Evolutionary conservation across 2,329 filamentous ascomycete genomes (phyloP).

Genomic region (Teratosphaeria nubilosa): DNA sequence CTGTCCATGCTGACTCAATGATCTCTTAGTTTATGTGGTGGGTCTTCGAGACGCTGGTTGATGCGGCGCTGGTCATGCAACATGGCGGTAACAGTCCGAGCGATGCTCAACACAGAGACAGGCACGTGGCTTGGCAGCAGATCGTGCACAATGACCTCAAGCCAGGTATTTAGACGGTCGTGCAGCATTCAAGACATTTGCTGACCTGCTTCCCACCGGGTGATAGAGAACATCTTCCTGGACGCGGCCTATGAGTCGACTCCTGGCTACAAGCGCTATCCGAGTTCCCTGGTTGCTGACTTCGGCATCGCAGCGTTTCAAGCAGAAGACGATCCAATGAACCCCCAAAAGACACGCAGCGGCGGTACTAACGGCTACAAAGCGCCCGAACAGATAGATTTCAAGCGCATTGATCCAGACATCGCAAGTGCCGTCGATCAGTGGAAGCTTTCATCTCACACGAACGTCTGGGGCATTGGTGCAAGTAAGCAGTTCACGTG

Average conservation of each 20-base stretch:
- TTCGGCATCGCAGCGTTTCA: not conserved
- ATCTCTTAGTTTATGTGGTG: not conserved
- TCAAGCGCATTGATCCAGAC: not conserved
- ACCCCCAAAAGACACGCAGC: not conserved
- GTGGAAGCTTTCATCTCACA: not conserved
- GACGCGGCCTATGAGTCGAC: not conserved
- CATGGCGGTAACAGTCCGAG: not conserved
- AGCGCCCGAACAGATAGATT: not conserved
- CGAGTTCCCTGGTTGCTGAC: not conserved
- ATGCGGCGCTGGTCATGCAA: not conserved
- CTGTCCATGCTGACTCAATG: no score
- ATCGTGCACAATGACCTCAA: not conserved
- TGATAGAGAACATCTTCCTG: not conserved
- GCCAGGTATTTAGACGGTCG: no score
- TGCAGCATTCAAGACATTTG: not conserved
- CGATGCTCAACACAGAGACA: not conserved
- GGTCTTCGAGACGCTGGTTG: not conserved
- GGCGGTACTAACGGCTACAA: not conserved
- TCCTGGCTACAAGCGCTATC: not conserved
- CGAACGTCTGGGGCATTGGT: not conserved
- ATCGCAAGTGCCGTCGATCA: not conserved
- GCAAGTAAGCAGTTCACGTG: not conserved
- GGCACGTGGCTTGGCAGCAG: not conserved
- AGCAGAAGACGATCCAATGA: not conserved
- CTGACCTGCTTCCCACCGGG: not conserved